These are phyloP conservation scores for Wickerhamomyces queroliae DNA, from an alignment of 805 yeast species.

Conservation along the genomic window DNA sequence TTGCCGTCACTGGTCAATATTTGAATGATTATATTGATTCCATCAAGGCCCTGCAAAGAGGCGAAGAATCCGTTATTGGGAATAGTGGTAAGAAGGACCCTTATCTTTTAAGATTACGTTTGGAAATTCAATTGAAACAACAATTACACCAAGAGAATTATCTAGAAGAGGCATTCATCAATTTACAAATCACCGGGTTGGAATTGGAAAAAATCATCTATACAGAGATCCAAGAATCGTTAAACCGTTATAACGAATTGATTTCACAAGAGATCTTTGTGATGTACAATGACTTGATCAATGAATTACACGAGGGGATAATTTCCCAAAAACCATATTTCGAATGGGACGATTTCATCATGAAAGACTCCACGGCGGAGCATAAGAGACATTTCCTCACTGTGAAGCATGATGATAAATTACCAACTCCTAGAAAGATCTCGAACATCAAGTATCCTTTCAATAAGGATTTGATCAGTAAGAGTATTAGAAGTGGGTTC, in stretches of 20 bases:
- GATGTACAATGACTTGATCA: slow-evolving; percentile 57
- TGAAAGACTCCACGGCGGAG: slow-evolving; percentile 38
- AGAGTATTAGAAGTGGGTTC: slow-evolving; percentile 66
- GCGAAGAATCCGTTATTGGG: slow-evolving; percentile 30
- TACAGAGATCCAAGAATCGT: slow-evolving; percentile 75
- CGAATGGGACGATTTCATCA: slow-evolving; percentile 85
- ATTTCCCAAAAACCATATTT: slow-evolving; percentile 66
- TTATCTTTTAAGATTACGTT: slow-evolving; percentile 57
- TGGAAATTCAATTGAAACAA: slow-evolving; percentile 71
- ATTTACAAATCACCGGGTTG: slow-evolving; percentile 80
- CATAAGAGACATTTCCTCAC: slow-evolving; percentile 42
- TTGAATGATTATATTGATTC: slow-evolving; percentile 50
- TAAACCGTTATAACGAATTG: slow-evolving; percentile 64
- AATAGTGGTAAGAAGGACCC: slow-evolving; percentile 65
- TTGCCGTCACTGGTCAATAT: slow-evolving; percentile 56
- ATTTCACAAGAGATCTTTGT: slow-evolving; percentile 69
- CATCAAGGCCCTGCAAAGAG: slow-evolving; percentile 45
- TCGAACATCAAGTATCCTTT: slow-evolving; percentile 61
- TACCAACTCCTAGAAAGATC: slow-evolving; percentile 50
- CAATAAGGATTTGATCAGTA: slow-evolving; percentile 62
- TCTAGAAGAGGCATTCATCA: slow-evolving; percentile 81
- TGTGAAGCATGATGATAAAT: slow-evolving; percentile 35
- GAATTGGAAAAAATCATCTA: slow-evolving; percentile 85
- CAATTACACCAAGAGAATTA: slow-evolving; percentile 82
- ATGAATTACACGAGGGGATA: slow-evolving; percentile 62